Conservation (phyloP, 805 yeast species). For the Sugiyamaella floridensis region DNA sequence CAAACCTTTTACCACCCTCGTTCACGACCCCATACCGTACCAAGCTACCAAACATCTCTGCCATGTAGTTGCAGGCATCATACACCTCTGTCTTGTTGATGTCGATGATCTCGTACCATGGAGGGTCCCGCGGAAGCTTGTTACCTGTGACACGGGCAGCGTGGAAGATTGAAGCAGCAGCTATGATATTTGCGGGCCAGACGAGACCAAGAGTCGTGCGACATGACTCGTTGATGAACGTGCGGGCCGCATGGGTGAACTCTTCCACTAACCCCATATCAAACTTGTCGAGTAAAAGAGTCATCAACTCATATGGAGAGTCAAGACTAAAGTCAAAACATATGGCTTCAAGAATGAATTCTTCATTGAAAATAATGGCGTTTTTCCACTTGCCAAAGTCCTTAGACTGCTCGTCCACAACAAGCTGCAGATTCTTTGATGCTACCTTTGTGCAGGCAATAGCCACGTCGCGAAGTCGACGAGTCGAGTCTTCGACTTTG, state of each 20-base stretch:
- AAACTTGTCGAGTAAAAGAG: slow-evolving; percentile 16
- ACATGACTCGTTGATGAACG: slow-evolving; percentile 32
- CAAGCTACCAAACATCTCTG: slow-evolving; percentile 13
- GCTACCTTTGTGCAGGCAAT: slow-evolving; percentile 45
- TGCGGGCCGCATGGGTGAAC: slow-evolving; percentile 23
- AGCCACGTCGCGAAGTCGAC: slow-evolving; percentile 44
- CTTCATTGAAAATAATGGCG: slow-evolving; percentile 40
- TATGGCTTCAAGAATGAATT: slow-evolving; percentile 37
- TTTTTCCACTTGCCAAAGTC: slow-evolving; percentile 49
- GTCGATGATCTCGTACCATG: slow-evolving; percentile 15
- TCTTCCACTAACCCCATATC: slow-evolving; percentile 18
- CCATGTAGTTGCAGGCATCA: slow-evolving; percentile 19
- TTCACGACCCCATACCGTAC: neutral
- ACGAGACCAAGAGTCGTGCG: slow-evolving; percentile 31
- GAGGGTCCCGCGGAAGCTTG: neutral
- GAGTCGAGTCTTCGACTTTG: slow-evolving; percentile 46
- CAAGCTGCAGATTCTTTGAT: slow-evolving; percentile 34
- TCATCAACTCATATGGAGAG: slow-evolving; percentile 33
- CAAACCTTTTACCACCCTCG: neutral
- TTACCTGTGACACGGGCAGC: slow-evolving; percentile 19
- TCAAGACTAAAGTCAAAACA: slow-evolving; percentile 44
- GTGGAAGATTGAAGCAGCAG: slow-evolving; percentile 35
- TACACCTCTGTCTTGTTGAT: slow-evolving; percentile 15
- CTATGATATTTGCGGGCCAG: slow-evolving; percentile 29
- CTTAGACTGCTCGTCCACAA: slow-evolving; percentile 39